These are phyloP conservation scores for Aeschynomene evenia DNA, from an alignment of 306 rosid species.

Conservation along the genomic window DNA sequence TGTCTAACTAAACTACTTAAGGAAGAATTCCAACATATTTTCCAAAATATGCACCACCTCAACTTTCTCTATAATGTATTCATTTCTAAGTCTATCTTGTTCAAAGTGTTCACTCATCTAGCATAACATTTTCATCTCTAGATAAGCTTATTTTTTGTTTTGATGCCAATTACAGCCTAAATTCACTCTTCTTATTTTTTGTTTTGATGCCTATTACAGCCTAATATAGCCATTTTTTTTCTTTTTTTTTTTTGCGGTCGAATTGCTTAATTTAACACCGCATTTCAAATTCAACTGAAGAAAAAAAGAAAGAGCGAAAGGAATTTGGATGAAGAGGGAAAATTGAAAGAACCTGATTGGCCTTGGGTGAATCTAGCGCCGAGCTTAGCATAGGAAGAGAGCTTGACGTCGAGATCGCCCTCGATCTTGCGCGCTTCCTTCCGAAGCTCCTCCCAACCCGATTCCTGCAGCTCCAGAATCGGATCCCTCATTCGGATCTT, in stretches of 20 bases:
- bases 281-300: not conserved
- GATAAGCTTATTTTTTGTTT: not conserved
- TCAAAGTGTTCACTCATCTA: not conserved
- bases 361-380: conserved; percentile 91
- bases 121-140: not conserved
- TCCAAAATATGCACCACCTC: not conserved
- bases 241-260: too few species aligned
- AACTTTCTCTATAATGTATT: not conserved
- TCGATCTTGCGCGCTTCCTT: conserved; percentile 96
- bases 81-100: too few species aligned
- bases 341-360: conserved; percentile 47
- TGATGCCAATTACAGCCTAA: not conserved
- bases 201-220: not conserved
- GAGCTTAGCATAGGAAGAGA: conserved; percentile 85
- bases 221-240: too few species aligned
- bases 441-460: conserved; percentile 98
- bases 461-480: conserved; percentile 91
- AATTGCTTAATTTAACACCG: not conserved
- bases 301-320: not conserved
- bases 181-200: too few species aligned
- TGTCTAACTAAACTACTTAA: not conserved
- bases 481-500: conserved; percentile 60
- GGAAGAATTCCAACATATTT: too few species aligned
- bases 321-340: not conserved
- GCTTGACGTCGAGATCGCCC: conserved; percentile 98